Base-by-base conservation (phyloP, 371 early-diverging fungal genomes). In the Thermomucor indicae-seudaticae region DNA sequence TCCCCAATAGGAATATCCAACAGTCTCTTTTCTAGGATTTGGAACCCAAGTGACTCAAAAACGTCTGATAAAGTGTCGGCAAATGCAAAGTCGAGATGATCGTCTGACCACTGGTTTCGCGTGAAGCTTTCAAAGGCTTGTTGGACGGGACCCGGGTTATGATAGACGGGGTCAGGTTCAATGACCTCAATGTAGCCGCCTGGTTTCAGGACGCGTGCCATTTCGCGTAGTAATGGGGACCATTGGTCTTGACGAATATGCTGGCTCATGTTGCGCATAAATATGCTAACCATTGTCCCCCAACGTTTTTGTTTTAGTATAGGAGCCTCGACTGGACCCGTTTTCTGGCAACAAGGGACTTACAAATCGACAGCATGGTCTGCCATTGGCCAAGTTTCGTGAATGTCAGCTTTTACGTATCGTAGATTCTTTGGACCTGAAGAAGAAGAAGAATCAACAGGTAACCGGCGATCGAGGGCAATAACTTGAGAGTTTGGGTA, bases 391-490 rank as follows among this genome's bases (percentile, higher is more conserved):
- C 71, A 75, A 23, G 57, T 19, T 35, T 71, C 58, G 34, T 46
- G 63, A 28, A 75, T 51, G 42, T 71, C 59, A 17, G 59, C 53
- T 40, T 59, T 49, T 19, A 58, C 45, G 43, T 57, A 75, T 4
- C 54, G 51, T 20, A 73, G 49, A 41, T 73, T 73, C 10, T 59
- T 57, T 17, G 65, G 63, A 22, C 58, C 55, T 27, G 56, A 44
- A 34, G 62, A 48, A 28, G 64, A 69, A 34, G 62, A 48, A 28
- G 64, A 69, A 29, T 64, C 60, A n/a, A 44, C 51, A n/a, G 75
- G 70, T 17, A 73, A 57, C n/a, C 66, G 60, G 45, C 77, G 48
- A 57, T 84, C 82, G 6, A 84, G 52, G 14, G 80, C 84, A 32
- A 72, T 49, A 23, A 84, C 63, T 31, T 78, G 64, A 27, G 71